Base-by-base conservation (phyloP, 805 yeast species). In the Saturnispora ahearnii region DNA sequence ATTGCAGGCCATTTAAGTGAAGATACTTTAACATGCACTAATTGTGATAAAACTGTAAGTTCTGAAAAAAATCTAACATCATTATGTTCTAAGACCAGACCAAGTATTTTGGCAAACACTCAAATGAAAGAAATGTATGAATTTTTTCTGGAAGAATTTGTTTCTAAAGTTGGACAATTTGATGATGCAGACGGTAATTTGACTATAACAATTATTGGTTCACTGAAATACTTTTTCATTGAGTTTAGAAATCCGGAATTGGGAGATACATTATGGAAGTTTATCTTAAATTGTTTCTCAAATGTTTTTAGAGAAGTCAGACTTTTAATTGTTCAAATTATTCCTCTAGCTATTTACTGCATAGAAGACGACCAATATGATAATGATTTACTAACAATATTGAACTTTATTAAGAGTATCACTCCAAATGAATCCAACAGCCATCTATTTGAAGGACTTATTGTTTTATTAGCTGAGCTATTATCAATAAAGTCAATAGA, bases 401-500 rank as follows among this genome's bases (percentile, higher is more conserved):
- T 79, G 41, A 60, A 64, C 12, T 61, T 67, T 40, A 54, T 81
- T 0, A 72, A 76, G 36, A 58, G 67, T 0, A 70, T 78, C 41
- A 66, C 68, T 5, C 68, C 73, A n/a, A 58, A 61, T 13, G 62
- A 64, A 2, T 28, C 30, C 3, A 45, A 48, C 3, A 55, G 55
- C 9, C 55, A 56, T 10, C 44, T 57, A 2, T 81, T 78, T 8
- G 90, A 84, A 60, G 76, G 84, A 0, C 71, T 79, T 0, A 70
- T 80, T 1, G 69, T 72, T 55, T 73, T 84, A 0, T 79, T 90
- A 78, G 79, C 82, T 1, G 85, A 81, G 47, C 59, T 87, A 33
- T 81, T 86, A 0, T 66, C 77, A 6, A 72, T 82, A 0, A 73
- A 82, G 5, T 72, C 74, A 5, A 45, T 65, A 2, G 93, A 87